Percentiles rank a stretch among this genome's conserved stretches.
phyloP scores from a whole-genome alignment of 2,329 filamentous ascomycete genomes.

The Zymoseptoria passerinii region DNA sequence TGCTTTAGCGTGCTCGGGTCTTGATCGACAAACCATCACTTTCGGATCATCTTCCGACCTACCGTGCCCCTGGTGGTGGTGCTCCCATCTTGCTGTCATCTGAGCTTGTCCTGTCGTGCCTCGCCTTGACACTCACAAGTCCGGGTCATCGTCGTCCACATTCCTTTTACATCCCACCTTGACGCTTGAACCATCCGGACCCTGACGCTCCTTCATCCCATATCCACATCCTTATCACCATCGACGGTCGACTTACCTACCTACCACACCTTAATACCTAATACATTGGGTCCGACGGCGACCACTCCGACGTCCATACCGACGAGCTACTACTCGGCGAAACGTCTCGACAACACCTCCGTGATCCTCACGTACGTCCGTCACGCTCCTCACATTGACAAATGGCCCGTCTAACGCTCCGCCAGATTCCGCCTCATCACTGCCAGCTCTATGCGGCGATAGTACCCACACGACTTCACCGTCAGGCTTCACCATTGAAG shows the following conservation, averaged over 20 bases:
- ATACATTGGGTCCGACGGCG: conserved; percentile 4
- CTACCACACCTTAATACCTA: conserved; percentile 21
- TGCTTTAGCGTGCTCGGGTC: conserved; percentile 15
- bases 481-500: conserved; percentile 17
- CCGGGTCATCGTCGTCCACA: conserved; percentile 22
- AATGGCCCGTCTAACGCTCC: background rate
- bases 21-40: conserved; percentile 24
- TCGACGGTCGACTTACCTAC: conserved; percentile 14
- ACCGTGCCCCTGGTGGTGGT: conserved; percentile 21
- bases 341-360: background rate
- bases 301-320: background rate
- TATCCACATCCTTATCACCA: conserved; percentile 18
- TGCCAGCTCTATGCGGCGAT: conserved; percentile 20
- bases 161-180: conserved; percentile 28
- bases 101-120: conserved; percentile 14
- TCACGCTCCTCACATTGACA: background rate
- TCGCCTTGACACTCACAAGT: conserved; percentile 20
- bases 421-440: background rate
- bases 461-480: conserved; percentile 11
- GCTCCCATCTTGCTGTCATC: conserved; percentile 20
- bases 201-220: conserved; percentile 19
- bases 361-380: background rate
- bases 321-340: background rate
- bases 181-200: conserved; percentile 23
- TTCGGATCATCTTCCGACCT: conserved; percentile 24